Evolutionary conservation across 306 rosid species (phyloP), one percentile per base, ranked within the genome.

Genomic region (Cucumis hystrix): DNA sequence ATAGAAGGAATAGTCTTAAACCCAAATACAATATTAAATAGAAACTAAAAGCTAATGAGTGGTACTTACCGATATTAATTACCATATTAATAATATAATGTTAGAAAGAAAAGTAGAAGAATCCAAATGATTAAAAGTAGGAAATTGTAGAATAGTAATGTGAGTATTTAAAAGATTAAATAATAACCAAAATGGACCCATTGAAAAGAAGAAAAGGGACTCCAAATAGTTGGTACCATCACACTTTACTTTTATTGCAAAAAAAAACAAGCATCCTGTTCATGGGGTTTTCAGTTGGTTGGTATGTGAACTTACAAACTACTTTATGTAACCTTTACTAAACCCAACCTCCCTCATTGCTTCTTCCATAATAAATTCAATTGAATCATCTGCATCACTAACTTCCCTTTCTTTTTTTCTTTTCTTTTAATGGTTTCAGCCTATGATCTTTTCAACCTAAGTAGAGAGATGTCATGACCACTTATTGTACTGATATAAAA

Each of bases 271-370:
- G 33, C 16, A 39, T n/a, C 43, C 21, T 15, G 1, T 63, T 14
- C 30, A 11, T 15, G 69, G 49, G 25, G 23, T 3, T 33, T 65
- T 65, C 12, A 9, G 13, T 65, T 65, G 71, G 71, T 65, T 37
- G 71, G 71, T 65, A 17, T 62, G 21, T 65, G 71, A 64, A 35
- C 71, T 65, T 64, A 7, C 0, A 20, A 28, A 28, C 30, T 28
- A 69, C 74, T 68, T 69, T 43, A 69, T 69, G 75, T 69, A 45
- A 69, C 20, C 57, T 69, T 69, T 69, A 69, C 75, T 67, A 67
- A 67, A 37, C 28, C 51, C 54, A 1, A 37, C 51, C 28, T 39
- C 54, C 21, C 33, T 30, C 35, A 20, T 68, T 68, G 58, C 57
- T 69, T 69, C 75, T 45, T 69, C 4, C 0, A 21, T 23, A 43